These are phyloP conservation scores for Saturnispora dispora DNA, from an alignment of 805 yeast genomes.

Conservation along the genomic window DNA sequence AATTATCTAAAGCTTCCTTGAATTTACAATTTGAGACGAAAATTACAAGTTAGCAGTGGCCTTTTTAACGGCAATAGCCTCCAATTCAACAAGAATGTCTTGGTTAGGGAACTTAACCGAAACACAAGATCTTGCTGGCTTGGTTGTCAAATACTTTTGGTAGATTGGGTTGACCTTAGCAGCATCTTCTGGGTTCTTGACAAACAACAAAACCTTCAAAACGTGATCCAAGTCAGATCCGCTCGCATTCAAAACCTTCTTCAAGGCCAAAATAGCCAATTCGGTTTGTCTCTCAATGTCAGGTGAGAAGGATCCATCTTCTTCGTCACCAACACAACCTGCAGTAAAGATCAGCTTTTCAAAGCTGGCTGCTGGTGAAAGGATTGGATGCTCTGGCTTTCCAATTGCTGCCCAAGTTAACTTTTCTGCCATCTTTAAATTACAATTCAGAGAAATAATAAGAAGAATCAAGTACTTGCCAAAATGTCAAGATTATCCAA, in stretches of 20 bases:
- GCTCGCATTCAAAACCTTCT: constrained; percentile 32
- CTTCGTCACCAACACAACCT: constrained; percentile 22
- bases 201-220: constrained; percentile 42
- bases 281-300: constrained; percentile 38
- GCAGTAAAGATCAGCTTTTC: constrained; percentile 21
- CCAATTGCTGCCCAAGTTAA: constrained; percentile 5
- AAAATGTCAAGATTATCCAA: background rate
- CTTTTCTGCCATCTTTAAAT: background rate
- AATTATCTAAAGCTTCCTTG: background rate
- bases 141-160: constrained; percentile 34
- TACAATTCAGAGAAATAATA: background rate
- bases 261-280: constrained; percentile 35
- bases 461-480: background rate
- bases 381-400: constrained; percentile 8
- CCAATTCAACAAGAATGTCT: constrained; percentile 42
- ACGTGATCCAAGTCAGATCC: constrained; percentile 40
- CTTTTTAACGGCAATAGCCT: constrained; percentile 32
- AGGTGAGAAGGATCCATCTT: constrained; percentile 33
- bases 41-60: constrained; percentile 16
- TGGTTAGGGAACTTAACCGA: constrained; percentile 44
- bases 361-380: constrained; percentile 15
- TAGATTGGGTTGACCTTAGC: constrained; percentile 38
- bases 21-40: background rate
- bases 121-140: constrained; percentile 48
- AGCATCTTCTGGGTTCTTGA: constrained; percentile 35